Percentiles rank a stretch among this genome's conserved stretches.
phyloP scores from a whole-genome alignment of 441 rosid genomes.

The Aquilaria agallochum region DNA sequence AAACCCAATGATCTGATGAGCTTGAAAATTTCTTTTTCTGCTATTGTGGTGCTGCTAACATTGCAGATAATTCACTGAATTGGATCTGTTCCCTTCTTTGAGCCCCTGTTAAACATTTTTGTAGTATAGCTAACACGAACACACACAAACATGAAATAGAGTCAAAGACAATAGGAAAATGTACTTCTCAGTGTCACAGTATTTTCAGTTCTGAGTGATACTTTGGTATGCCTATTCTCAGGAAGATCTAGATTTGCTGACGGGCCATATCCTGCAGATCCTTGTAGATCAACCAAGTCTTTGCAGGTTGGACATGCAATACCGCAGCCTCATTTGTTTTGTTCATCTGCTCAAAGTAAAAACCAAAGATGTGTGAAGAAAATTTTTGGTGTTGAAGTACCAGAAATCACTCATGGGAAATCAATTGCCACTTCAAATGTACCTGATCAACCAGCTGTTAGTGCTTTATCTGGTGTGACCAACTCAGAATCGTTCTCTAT shows the following conservation, averaged over 20 bases:
- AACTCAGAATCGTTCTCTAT: constrained; percentile 24
- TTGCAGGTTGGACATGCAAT: constrained; percentile 17
- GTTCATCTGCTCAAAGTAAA: constrained; percentile 12
- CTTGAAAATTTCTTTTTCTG: neutral
- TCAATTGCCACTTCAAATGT: constrained; percentile 14
- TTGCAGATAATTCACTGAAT: neutral
- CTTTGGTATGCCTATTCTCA: constrained; percentile 14
- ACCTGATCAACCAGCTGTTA: constrained; percentile 10
- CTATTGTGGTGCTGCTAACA: neutral
- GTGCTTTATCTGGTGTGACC: constrained; percentile 14
- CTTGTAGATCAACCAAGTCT: constrained; percentile 15
- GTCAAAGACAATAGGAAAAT: no score
- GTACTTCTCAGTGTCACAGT: neutral
- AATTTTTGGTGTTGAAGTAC: constrained; percentile 42
- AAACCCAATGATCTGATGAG: neutral
- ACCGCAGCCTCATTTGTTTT: constrained; percentile 6
- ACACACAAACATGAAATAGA: no score
- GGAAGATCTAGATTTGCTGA: constrained; percentile 23
- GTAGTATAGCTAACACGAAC: no score
- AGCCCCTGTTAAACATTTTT: no score
- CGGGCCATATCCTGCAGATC: constrained; percentile 17
- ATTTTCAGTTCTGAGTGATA: constrained; percentile 11
- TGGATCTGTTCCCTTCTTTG: no score
- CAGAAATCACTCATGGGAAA: constrained; percentile 12
- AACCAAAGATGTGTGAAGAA: constrained; percentile 19